Evolutionary conservation across 495 filamentous ascomycete genomes (phyloP).

Genomic region (Xylaria acuta): DNA sequence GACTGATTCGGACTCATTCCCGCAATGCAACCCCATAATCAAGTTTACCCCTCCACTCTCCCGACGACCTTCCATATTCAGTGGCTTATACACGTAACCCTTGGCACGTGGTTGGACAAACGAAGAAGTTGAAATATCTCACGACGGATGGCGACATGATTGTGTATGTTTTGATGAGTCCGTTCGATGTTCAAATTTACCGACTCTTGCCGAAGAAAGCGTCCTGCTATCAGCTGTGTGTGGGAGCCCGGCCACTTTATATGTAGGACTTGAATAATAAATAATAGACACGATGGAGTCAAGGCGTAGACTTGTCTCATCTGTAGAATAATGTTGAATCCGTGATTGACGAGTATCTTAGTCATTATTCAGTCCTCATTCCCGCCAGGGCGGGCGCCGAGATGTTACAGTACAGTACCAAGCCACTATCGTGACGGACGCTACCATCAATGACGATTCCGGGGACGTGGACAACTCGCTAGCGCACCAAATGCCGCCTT

Average conservation of each 20-base stretch:
- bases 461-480: slow-evolving; percentile 7
- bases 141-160: slow-evolving; percentile 20
- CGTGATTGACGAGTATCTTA: not conserved
- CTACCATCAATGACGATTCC: slow-evolving; percentile 2
- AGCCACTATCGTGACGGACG: slow-evolving; percentile 5
- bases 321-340: not conserved
- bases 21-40: slow-evolving; percentile 20
- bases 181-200: not conserved
- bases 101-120: slow-evolving; percentile 8
- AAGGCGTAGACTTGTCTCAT: not conserved
- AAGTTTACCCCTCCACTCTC: not conserved
- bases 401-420: slow-evolving; percentile 23
- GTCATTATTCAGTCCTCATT: not conserved
- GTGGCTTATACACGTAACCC: slow-evolving; percentile 14
- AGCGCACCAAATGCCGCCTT: slow-evolving; percentile 15
- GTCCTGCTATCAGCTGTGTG: not conserved
- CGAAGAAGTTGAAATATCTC: slow-evolving; percentile 13
- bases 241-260: not conserved
- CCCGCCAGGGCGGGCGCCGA: not conserved
- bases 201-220: not conserved
- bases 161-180: not conserved
- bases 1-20: slow-evolving; percentile 11
- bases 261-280: not conserved
- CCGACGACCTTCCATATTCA: slow-evolving; percentile 15
- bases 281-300: not conserved